Base-by-base conservation (phyloP, 192 early-diverging fungal genomes). In the Linderina pennispora region DNA sequence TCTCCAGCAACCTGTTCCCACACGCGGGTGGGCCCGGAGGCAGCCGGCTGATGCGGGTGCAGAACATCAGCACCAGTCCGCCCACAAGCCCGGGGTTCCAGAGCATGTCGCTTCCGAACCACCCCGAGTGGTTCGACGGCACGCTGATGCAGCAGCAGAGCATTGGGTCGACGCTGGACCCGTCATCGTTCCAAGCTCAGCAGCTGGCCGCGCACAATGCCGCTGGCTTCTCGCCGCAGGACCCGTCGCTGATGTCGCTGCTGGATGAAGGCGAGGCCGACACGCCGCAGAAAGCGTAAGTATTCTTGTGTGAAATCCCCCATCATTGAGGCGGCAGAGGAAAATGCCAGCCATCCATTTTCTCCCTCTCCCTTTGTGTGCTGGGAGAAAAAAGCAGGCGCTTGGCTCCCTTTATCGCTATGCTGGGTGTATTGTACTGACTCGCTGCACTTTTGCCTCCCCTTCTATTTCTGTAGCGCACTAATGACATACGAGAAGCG, bases 401-500 rank as follows among this genome's bases (percentile, higher is more conserved):
- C n/a, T n/a, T n/a, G n/a, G n/a, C n/a, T n/a, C n/a, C n/a, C n/a
- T n/a, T n/a, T n/a, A n/a, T n/a, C n/a, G n/a, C n/a, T n/a, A n/a
- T n/a, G n/a, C n/a, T n/a, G n/a, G n/a, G n/a, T n/a, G n/a, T n/a
- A n/a, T n/a, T n/a, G n/a, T n/a, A n/a, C n/a, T n/a, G n/a, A n/a
- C n/a, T n/a, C n/a, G n/a, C n/a, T 41, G 52, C 53, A 41, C 40
- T 25, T 4, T 26, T 50, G 41, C 10, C 23, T 5, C 25, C 17
- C 20, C 25, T 13, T 43, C 26, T 45, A n/a, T 37, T 17, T 33
- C 22, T 24, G 41, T 57, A 58, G 48, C n/a, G 56, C 52, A 9
- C 7, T 63, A 1, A 25, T 79, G 7, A 79, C 37, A 28, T 60
- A 78, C 56, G 95, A 98, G 62, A 96, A 97, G 61, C 79, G 92